Conservation (phyloP, 1,284 basidiomycete genomes). For the Microbotryum silenes-acaulis region DNA sequence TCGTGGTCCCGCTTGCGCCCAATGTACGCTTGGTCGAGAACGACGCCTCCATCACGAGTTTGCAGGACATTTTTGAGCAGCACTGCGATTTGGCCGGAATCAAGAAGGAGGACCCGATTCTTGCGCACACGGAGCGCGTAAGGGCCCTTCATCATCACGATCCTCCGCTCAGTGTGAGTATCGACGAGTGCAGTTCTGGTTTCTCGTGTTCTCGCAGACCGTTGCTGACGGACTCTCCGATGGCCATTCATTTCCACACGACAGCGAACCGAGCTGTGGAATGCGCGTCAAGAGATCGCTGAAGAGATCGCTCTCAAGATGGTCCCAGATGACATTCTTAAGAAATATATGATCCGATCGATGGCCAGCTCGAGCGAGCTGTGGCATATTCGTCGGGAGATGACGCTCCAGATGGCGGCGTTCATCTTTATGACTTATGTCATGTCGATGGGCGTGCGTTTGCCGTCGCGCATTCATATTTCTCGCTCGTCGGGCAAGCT, state of each 20-base stretch:
- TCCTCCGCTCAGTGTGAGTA: slow-evolving; percentile 21
- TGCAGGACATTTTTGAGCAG: slow-evolving; percentile 91
- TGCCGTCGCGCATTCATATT: slow-evolving; percentile 78
- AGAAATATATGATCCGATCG: slow-evolving; percentile 79
- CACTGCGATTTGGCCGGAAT: slow-evolving; percentile 72
- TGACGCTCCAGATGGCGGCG: slow-evolving; percentile 80
- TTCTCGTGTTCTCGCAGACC: neutral
- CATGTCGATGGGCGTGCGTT: slow-evolving; percentile 73
- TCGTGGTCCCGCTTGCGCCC: slow-evolving; percentile 76
- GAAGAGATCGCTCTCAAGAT: slow-evolving; percentile 86
- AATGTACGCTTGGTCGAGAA: slow-evolving; percentile 80
- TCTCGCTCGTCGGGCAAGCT: slow-evolving; percentile 82
- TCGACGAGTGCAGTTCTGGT: neutral
- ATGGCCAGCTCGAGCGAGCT: slow-evolving; percentile 80
- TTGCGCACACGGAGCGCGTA: slow-evolving; percentile 74
- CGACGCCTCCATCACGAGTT: slow-evolving; percentile 79
- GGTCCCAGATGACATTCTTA: slow-evolving; percentile 80
- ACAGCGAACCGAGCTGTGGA: slow-evolving; percentile 21
- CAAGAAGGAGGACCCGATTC: slow-evolving; percentile 77
- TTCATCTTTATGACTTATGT: slow-evolving; percentile 89
- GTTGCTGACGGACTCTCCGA: neutral
- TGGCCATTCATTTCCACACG: neutral
- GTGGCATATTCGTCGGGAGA: slow-evolving; percentile 97
- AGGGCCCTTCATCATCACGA: slow-evolving; percentile 44
- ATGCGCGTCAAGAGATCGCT: slow-evolving; percentile 58